Evolutionary conservation across 2,329 filamentous ascomycete genomes (phyloP).

Genomic region (Clonostachys sp.): DNA sequence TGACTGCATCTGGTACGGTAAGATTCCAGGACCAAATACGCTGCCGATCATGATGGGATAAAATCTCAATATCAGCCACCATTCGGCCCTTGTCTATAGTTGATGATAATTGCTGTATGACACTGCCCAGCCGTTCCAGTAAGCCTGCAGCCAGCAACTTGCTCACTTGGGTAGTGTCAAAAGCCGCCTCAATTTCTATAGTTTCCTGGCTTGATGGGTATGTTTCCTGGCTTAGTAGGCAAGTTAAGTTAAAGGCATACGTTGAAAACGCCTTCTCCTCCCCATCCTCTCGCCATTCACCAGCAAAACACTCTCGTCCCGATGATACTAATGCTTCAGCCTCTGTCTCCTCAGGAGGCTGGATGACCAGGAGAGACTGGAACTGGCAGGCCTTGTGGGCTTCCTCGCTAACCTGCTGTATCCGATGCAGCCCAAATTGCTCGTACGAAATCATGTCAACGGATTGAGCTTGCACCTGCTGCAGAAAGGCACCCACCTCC

Average conservation of each 20-base stretch:
- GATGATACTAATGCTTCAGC: background rate
- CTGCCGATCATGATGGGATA: background rate
- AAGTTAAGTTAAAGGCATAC: background rate
- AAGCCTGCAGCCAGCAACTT: background rate
- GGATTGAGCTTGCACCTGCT: slow-evolving; percentile 13
- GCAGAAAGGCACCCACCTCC: slow-evolving; percentile 31
- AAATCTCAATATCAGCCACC: background rate
- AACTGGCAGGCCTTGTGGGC: slow-evolving; percentile 4
- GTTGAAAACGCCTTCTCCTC: background rate
- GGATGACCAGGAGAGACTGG: slow-evolving; percentile 8
- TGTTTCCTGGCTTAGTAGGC: background rate
- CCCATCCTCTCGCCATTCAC: slow-evolving; percentile 94
- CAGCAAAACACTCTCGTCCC: slow-evolving; percentile 64
- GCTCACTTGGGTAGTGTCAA: background rate
- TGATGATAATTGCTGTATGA: background rate
- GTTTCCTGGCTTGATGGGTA: background rate
- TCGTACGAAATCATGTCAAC: slow-evolving; percentile 6
- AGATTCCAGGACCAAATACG: background rate
- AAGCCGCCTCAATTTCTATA: background rate
- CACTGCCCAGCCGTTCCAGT: background rate
- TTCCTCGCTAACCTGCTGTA: slow-evolving; percentile 3
- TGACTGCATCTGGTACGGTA: background rate
- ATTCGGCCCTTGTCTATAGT: background rate
- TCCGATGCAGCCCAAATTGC: slow-evolving; percentile 8
- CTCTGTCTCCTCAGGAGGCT: slow-evolving; percentile 2